phyloP scores from a whole-genome alignment of 805 yeast genomes.

The Monosporozyma aquatica region DNA sequence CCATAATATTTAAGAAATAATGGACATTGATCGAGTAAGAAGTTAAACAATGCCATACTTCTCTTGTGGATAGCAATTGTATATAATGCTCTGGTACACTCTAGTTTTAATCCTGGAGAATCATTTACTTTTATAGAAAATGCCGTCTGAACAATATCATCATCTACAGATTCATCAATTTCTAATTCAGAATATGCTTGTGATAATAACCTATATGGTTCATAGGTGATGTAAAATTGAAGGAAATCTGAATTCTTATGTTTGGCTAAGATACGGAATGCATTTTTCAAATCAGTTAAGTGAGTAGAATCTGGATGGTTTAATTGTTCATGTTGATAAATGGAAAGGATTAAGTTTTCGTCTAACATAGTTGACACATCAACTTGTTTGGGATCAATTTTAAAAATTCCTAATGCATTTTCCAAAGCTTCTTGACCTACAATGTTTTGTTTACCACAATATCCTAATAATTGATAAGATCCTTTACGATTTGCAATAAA shows the following conservation, averaged over 20 bases:
- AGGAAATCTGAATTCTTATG: conserved; percentile 32
- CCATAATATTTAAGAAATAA: conserved; percentile 22
- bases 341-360: conserved; percentile 27
- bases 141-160: conserved; percentile 68
- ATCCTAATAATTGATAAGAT: conserved; percentile 40
- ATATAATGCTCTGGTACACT: conserved; percentile 44
- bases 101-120: conserved; percentile 33
- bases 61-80: conserved; percentile 52
- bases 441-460: conserved; percentile 42
- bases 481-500: conserved; percentile 41
- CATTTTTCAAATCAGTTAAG: conserved; percentile 30
- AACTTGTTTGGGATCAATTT: conserved; percentile 25
- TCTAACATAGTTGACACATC: conserved; percentile 11
- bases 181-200: conserved; percentile 48
- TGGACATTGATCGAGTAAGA: conserved; percentile 35
- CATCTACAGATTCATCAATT: conserved; percentile 45
- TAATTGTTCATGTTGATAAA: conserved; percentile 27
- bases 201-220: conserved; percentile 34
- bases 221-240: conserved; percentile 35
- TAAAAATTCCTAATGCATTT: conserved; percentile 32
- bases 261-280: conserved; percentile 33
- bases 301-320: conserved; percentile 10
- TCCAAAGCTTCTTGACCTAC: conserved; percentile 42
- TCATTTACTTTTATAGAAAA: conserved; percentile 58
- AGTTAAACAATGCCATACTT: conserved; percentile 49